A percentile compares a stretch with the other conserved stretches of the same genome.
Conservation (phyloP, 208 protist genomes). For the Endotrypanum monterogeii region DNA sequence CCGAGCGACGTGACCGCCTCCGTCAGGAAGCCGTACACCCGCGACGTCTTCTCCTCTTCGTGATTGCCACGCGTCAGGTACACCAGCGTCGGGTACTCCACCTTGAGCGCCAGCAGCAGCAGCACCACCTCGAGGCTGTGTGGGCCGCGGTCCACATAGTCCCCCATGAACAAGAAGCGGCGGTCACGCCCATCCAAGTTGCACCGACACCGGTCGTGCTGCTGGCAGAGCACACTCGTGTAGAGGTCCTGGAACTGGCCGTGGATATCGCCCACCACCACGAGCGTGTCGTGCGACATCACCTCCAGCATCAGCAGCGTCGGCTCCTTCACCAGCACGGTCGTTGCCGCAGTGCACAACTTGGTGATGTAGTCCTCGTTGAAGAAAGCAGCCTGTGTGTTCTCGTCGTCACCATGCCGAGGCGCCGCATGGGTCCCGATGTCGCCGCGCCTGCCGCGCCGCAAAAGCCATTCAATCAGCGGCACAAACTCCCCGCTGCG, state of each 20-base stretch:
- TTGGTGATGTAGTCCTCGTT: slow-evolving; percentile 32
- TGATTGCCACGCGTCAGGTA: slow-evolving; percentile 90
- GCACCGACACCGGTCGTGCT: slow-evolving; percentile 52
- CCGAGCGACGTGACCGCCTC: slow-evolving; percentile 51
- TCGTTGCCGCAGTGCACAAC: slow-evolving; percentile 42
- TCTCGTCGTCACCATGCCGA: background rate
- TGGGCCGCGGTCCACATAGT: slow-evolving; percentile 97
- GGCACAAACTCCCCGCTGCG: slow-evolving; percentile 27
- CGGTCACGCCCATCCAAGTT: slow-evolving; percentile 26
- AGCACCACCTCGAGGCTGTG: slow-evolving; percentile 54
- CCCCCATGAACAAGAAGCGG: slow-evolving; percentile 97
- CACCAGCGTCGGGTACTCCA: slow-evolving; percentile 74
- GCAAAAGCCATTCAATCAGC: slow-evolving; percentile 38
- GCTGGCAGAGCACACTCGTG: slow-evolving; percentile 56
- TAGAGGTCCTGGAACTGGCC: slow-evolving; percentile 80
- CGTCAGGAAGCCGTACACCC: slow-evolving; percentile 70
- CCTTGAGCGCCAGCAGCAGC: slow-evolving; percentile 87
- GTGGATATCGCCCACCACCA: slow-evolving; percentile 86
- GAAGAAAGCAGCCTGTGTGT: slow-evolving; percentile 25
- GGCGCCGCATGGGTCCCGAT: slow-evolving; percentile 1
- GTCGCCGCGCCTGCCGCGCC: slow-evolving; percentile 19
- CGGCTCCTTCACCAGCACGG: slow-evolving; percentile 40
- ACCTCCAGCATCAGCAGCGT: slow-evolving; percentile 45
- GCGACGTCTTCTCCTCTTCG: slow-evolving; percentile 77
- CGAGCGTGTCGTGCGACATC: slow-evolving; percentile 40